phyloP scores from a whole-genome alignment of 306 rosid genomes.

The Castanospermum australe region DNA sequence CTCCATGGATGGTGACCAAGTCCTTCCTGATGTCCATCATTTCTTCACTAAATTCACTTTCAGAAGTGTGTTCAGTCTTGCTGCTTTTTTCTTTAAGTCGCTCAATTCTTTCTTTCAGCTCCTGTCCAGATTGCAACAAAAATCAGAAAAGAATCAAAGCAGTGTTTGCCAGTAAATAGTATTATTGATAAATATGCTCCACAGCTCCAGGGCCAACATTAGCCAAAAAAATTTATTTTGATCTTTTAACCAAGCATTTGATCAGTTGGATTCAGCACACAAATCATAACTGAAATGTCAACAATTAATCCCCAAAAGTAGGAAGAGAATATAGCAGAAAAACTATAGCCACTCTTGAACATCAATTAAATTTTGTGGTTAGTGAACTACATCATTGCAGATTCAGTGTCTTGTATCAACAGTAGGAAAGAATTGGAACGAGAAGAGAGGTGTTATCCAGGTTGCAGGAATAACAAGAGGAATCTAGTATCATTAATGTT shows the following conservation, averaged over 20 bases:
- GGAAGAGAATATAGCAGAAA: neutral
- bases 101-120: conserved; percentile 85
- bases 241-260: conserved; percentile 2
- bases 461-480: conserved; percentile 4
- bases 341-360: neutral
- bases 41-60: conserved; percentile 86
- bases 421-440: neutral
- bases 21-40: conserved; percentile 94
- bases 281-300: conserved; percentile 1
- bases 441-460: neutral
- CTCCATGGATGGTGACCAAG: conserved; percentile 94
- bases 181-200: conserved; percentile 7
- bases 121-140: conserved; percentile 52
- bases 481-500: neutral
- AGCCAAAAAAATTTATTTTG: neutral
- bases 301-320: conserved; percentile 9
- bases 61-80: conserved; percentile 55
- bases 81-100: conserved; percentile 65
- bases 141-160: conserved; percentile 15
- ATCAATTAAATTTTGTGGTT: neutral
- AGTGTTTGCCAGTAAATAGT: neutral
- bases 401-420: neutral
- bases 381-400: neutral
- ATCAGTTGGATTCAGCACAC: conserved; percentile 1
- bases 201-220: too few species aligned